Evolutionary conservation across 768 basidiomycete species (phyloP), one percentile per base, ranked within the genome.

Genomic region (Solioccasus polychromus): DNA sequence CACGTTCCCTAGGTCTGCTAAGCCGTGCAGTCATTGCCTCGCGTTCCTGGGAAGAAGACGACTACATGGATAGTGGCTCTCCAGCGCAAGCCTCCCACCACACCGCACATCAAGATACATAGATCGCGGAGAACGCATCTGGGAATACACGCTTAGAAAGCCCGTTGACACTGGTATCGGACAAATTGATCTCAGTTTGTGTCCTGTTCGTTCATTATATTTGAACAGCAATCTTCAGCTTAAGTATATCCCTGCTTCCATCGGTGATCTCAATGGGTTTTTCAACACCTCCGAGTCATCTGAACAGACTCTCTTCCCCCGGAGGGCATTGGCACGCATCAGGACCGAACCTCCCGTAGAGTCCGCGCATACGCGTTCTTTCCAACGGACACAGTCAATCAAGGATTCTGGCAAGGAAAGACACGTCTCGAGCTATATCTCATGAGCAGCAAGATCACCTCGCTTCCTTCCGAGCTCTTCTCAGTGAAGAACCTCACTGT

Each of bases 381-480:
- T 66, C 8, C 59, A 55, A 7, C 50, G 63, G 29, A 55, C 61
- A 3, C 50, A 61, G 54, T 59, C 61, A 11, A 53, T 67, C 31
- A 51, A 54, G 32, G 61, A 64, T 40, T 47, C 51, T 28, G 71
- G 74, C 1, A 62, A 73, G 30, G 70, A 75, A 8, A 70, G 71
- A 55, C 70, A 78, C 39, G 68, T 78, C 28, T 87, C 4, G 72
- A 78, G 23, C 64, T 90, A 5, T 82, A 72, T 48, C 74, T 88
- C 0, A 74, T 71, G 15, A 56, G 65, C 5, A 87, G 88, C 55
- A 49, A 44, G 18, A 82, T 90, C 24, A 62, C 68, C 0, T 60
- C 53, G 9, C 61, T 90, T 4, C 87, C 87, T 4, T 54, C 59
- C 1, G 76, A 81, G 48, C 60, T 90, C 4, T 84, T 86, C 57